These are phyloP conservation scores for Leavenworthia alabamica DNA, from an alignment of 345 rosid genomes.

Conservation along the genomic window DNA sequence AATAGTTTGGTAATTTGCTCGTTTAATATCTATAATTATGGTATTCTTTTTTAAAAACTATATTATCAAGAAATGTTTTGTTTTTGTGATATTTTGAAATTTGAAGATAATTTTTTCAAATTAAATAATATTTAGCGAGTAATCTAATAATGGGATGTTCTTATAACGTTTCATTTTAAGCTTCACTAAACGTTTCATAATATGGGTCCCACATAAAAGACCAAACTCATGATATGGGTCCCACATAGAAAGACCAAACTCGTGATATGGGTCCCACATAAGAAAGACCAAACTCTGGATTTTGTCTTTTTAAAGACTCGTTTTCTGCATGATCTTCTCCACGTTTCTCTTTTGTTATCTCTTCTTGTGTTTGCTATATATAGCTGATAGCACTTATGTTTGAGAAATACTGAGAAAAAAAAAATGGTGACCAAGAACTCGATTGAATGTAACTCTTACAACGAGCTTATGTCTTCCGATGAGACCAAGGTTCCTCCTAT, in stretches of 20 bases:
- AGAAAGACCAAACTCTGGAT: not conserved
- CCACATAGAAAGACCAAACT: too few species aligned
- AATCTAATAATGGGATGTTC: too few species aligned
- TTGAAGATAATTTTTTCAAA: too few species aligned
- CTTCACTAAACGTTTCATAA: not conserved
- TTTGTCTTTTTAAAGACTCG: too few species aligned
- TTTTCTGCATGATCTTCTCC: slow-evolving; percentile 17
- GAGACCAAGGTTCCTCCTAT: slow-evolving; percentile 24
- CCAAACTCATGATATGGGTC: too few species aligned
- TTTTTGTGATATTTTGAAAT: too few species aligned
- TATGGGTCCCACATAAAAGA: not conserved
- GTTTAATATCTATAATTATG: too few species aligned
- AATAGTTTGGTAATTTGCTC: too few species aligned
- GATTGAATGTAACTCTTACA: not conserved
- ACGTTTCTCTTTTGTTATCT: slow-evolving; percentile 11
- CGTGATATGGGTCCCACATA: not conserved
- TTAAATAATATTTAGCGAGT: not conserved
- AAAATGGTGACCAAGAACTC: slow-evolving; percentile 10
- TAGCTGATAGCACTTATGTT: not conserved
- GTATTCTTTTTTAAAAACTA: too few species aligned
- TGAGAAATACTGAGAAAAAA: not conserved
- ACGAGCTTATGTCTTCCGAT: not conserved
- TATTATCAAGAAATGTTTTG: not conserved
- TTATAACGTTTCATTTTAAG: not conserved
- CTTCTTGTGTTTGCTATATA: not conserved